Evolutionary conservation across 805 yeast species (phyloP).

Genomic region (Candida khao-thaluensis): DNA sequence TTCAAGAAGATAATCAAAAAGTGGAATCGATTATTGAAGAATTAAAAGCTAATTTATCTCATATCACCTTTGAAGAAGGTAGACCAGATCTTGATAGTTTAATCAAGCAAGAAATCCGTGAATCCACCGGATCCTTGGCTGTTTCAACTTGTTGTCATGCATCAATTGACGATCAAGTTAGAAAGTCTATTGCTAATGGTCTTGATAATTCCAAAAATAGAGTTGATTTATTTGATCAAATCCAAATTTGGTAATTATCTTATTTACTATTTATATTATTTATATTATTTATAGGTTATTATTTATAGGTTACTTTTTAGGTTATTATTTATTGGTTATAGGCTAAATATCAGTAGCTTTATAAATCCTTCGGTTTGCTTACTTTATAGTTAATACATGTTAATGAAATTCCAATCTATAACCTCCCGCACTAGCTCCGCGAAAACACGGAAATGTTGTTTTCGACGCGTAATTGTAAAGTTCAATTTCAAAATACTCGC

Average conservation of each 20-base stretch:
- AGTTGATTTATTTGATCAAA: slow-evolving; percentile 37
- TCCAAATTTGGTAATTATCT: slow-evolving; percentile 32
- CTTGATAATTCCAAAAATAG: slow-evolving; percentile 26
- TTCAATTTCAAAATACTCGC: slow-evolving; percentile 2
- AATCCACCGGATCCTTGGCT: slow-evolving; percentile 41
- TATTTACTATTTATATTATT: too few relatives aligned
- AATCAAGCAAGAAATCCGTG: slow-evolving; percentile 35
- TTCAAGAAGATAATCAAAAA: slow-evolving; percentile 5
- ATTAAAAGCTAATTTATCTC: slow-evolving; percentile 25
- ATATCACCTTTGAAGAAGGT: slow-evolving; percentile 44
- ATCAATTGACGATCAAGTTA: slow-evolving; percentile 36
- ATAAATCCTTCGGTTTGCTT: too few relatives aligned
- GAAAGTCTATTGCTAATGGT: slow-evolving; percentile 28
- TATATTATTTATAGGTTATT: too few relatives aligned
- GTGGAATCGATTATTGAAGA: slow-evolving; percentile 14
- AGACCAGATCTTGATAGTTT: slow-evolving; percentile 40
- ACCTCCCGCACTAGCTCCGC: not conserved
- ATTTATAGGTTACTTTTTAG: too few relatives aligned
- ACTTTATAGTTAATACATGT: too few relatives aligned
- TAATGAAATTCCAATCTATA: too few relatives aligned
- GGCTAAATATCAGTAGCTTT: too few relatives aligned
- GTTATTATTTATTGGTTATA: too few relatives aligned
- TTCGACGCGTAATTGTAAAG: slow-evolving; percentile 3
- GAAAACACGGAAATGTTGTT: not conserved
- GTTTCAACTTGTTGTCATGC: slow-evolving; percentile 52